Percentiles rank a stretch among this genome's conserved stretches.
phyloP scores from a whole-genome alignment of 345 rosid genomes.

The Citrus sinensis region DVS_A1.0 CM039163.1:43273001-43273500 shows the following conservation, averaged over 20 bases:
- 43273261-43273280: background rate
- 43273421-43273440: conserved; percentile 99
- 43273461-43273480: conserved; percentile 89
- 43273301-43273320: background rate
- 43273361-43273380: background rate
- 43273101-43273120: background rate
- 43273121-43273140: background rate
- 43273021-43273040: no score
- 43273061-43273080: background rate
- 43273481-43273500: conserved; percentile 65
- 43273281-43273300: background rate
- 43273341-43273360: background rate
- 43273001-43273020: background rate
- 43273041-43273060: background rate
- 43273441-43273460: conserved; percentile 87
- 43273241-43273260: background rate
- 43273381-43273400: conserved; percentile 61
- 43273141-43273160: background rate
- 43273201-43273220: background rate
- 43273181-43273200: background rate
- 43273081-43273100: background rate
- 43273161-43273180: background rate
- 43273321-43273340: background rate
- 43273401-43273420: conserved; percentile 99
- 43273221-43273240: background rate